Evolutionary conservation across 768 basidiomycete species (phyloP), one percentile per base, ranked within the genome.

Genomic region (Suillus paluster): DNA sequence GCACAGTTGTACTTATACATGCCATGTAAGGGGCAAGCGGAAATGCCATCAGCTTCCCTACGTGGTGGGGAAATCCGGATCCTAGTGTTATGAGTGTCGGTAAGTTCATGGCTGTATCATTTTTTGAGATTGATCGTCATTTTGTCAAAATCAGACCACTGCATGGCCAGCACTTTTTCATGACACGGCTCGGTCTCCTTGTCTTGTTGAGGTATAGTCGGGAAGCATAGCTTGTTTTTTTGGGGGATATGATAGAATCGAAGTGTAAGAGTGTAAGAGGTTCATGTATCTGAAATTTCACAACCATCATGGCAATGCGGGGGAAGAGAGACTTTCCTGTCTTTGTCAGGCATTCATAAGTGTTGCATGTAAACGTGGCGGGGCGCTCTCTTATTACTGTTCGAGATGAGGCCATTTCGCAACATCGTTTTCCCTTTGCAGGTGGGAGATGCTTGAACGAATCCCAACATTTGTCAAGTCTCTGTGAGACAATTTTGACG

Each of bases 41-140:
- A 6, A 76, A 77, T 19, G 76, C 75, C 5, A 71, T 83, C 7
- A 64, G 58, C 17, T 83, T 83, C 70, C 83, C 83, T 1, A 73
- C 67, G 63, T 85, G 84, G 84, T 84, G 73, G 68, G 77, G 73
- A 17, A 74, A 75, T 55, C 70, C 72, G 21, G 67, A 64, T 34
- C 48, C 61, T 12, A 57, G 9, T 19, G 48, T 63, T 36, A 63
- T 63, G 5, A 65, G 64, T 50, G 62, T 65, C 19, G 64, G 63
- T 65, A 27, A 56, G 64, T 41, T 10, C 36, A 11, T 25, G 36
- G 5, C 15, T 38, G 21, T 23, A 36, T 36, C 15, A 17, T 54
- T 50, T 10, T 50, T n/a, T 54, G 34, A 38, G 17, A 36, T 17
- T 44, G 36, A 17, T 54, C 11, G 15, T 25, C 36, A 38, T 38